Evolutionary conservation across 2,329 filamentous ascomycete species (phyloP).

Genomic region (Lasiodiplodia sp.): DNA sequence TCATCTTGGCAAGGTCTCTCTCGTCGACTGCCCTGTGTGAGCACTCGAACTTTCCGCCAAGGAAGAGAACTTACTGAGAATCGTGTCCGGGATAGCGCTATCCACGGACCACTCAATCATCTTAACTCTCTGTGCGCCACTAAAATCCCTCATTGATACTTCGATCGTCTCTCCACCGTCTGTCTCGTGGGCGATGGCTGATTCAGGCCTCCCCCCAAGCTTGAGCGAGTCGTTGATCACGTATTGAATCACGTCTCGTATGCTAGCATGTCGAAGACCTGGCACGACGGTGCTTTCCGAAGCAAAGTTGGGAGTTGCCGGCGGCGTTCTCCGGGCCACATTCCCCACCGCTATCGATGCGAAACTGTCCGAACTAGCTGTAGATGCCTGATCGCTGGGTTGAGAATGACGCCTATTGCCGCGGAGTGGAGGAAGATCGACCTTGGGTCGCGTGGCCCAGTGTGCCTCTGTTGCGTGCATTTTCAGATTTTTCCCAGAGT

Average conservation of each 20-base stretch:
- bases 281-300: conserved; percentile 53
- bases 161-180: conserved; percentile 58
- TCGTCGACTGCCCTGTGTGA: conserved; percentile 58
- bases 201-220: conserved; percentile 60
- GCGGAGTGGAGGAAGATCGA: not conserved
- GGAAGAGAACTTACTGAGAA: conserved; percentile 50
- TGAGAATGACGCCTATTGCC: not conserved
- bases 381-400: conserved; percentile 18
- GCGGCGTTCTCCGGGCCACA: conserved; percentile 12
- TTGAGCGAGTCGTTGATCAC: conserved; percentile 61
- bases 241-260: conserved; percentile 59
- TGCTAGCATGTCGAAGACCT: conserved; percentile 55
- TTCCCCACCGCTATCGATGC: not conserved
- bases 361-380: conserved; percentile 25
- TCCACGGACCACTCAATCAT: conserved; percentile 60
- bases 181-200: conserved; percentile 56
- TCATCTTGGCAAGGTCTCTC: conserved; percentile 68
- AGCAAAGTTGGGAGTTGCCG: conserved; percentile 42
- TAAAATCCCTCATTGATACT: conserved; percentile 53
- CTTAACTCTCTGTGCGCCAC: conserved; percentile 54
- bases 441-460: conserved; percentile 12
- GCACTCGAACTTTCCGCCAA: conserved; percentile 30
- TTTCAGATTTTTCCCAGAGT: conserved; percentile 33
- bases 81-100: conserved; percentile 59
- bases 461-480: conserved; percentile 32